Percentiles rank a stretch among this genome's conserved stretches.
phyloP scores from a whole-genome alignment of 805 yeast species.

The Pichia paraexigua region DNA sequence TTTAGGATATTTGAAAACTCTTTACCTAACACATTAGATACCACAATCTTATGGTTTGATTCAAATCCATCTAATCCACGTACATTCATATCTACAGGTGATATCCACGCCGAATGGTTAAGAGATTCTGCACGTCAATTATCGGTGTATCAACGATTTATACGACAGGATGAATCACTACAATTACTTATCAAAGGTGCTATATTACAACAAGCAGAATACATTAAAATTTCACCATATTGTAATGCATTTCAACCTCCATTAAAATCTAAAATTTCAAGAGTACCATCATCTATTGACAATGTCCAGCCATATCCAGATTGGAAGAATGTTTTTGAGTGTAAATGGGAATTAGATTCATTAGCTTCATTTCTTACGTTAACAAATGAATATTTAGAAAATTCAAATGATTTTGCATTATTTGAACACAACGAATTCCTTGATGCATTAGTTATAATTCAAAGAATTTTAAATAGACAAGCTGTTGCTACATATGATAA shows the following conservation, averaged over 20 bases:
- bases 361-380: constrained; percentile 74
- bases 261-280: constrained; percentile 36
- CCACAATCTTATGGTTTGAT: constrained; percentile 71
- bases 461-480: constrained; percentile 51
- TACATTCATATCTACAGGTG: constrained; percentile 83
- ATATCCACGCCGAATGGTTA: constrained; percentile 90
- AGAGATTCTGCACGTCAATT: constrained; percentile 82
- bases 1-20: constrained; percentile 73
- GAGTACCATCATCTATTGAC: constrained; percentile 50
- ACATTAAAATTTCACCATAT: constrained; percentile 57
- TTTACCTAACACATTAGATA: constrained; percentile 81
- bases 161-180: constrained; percentile 42
- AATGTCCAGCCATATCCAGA: constrained; percentile 62
- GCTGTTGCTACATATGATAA: constrained; percentile 51
- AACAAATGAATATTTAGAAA: constrained; percentile 58
- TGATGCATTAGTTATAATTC: constrained; percentile 43
- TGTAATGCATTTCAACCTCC: constrained; percentile 95
- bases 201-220: constrained; percentile 67
- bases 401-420: constrained; percentile 41
- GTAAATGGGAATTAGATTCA: constrained; percentile 85
- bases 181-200: constrained; percentile 62
- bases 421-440: constrained; percentile 48
- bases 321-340: constrained; percentile 71
- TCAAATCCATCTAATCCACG: constrained; percentile 32
- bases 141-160: constrained; percentile 61